Evolutionary conservation across 1,139 yeast genomes (phyloP), one percentile per base, ranked within the genome.

Genomic region (Yamadazyma mexicana): DNA sequence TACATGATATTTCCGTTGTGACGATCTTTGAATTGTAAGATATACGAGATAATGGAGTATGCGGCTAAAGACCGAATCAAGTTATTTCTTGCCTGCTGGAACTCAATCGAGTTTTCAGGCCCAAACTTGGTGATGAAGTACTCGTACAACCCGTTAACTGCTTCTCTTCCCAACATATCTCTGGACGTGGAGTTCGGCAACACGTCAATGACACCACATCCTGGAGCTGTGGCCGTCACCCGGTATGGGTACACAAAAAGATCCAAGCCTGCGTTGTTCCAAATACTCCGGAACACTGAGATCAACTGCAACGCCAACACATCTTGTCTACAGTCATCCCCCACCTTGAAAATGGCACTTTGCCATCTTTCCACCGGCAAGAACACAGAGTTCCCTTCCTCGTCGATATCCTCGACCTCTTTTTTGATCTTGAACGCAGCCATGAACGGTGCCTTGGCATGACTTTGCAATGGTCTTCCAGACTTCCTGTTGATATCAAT

Each of bases 1-100:
- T 92, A 92, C 98, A 94, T 92, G 51, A 94, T 92, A 63, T 94
- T 94, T 62, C 99, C 99, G 62, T 94, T 94, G 64, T 94, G 99
- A 59, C 99, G 80, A 66, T 94, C 99, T 62, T 94, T 94, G 70
- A 94, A 89, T 59, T 92, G 98, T 44, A 94, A 73, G 51, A 94
- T 66, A 54, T 87, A 94, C 1, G 98, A 87, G 42, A 94, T 88
- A 43, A 94, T 89, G 32, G 96, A 87, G 66, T 94, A 94, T 1
- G 96, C 98, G 0, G 99, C 98, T 50, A 92, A 73, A 1, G 97
- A 88, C 62, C 89, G 88, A 46, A 92, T 88, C 59, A 94, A 87
- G 62, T 91, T 91, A 60, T 86, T 87, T 51, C 98, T 75, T 0
- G 98, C 98, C 47, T 78, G 76, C 61, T 94, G 98, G 64, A 83